Conservation (phyloP, 2,329 filamentous ascomycete species). For the Aspergillus sp. region DNA sequence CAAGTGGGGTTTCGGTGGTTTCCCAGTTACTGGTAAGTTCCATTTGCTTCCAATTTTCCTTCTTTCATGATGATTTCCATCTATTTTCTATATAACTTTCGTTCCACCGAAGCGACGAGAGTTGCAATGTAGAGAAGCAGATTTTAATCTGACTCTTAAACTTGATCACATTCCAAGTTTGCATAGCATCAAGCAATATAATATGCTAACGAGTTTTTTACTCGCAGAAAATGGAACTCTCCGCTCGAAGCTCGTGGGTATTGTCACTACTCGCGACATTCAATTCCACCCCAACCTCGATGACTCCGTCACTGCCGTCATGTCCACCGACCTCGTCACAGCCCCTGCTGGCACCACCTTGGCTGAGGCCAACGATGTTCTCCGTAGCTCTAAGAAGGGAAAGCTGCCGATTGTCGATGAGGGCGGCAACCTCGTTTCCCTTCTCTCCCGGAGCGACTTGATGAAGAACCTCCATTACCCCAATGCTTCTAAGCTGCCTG, state of each 20-base stretch:
- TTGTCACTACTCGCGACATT: slow-evolving; percentile 96
- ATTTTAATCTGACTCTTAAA: slow-evolving; percentile 49
- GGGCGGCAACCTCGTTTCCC: slow-evolving; percentile 80
- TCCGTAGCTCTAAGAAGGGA: slow-evolving; percentile 96
- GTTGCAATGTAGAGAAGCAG: slow-evolving; percentile 77
- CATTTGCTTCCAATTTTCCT: slow-evolving; percentile 20
- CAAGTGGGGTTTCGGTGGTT: slow-evolving; percentile 98
- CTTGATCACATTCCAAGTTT: neutral
- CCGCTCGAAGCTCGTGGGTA: slow-evolving; percentile 92
- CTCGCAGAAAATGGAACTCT: slow-evolving; percentile 80
- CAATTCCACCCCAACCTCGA: slow-evolving; percentile 83
- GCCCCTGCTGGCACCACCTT: slow-evolving; percentile 80
- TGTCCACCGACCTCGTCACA: slow-evolving; percentile 93
- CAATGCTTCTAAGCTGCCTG: slow-evolving; percentile 89
- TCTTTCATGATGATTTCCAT: slow-evolving; percentile 71
- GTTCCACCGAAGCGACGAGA: slow-evolving; percentile 97
- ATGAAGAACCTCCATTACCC: slow-evolving; percentile 99
- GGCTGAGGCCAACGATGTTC: slow-evolving; percentile 84
- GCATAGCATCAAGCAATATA: neutral
- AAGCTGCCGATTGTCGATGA: slow-evolving; percentile 91
- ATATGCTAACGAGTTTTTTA: slow-evolving; percentile 20
- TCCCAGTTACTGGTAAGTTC: slow-evolving; percentile 92
- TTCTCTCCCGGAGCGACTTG: slow-evolving; percentile 90
- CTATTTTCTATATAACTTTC: slow-evolving; percentile 87
- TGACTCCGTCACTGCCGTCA: slow-evolving; percentile 79